Evolutionary conservation across 257 asterid genomes (phyloP).

Genomic region (Nicotiana attenuata): DNA sequence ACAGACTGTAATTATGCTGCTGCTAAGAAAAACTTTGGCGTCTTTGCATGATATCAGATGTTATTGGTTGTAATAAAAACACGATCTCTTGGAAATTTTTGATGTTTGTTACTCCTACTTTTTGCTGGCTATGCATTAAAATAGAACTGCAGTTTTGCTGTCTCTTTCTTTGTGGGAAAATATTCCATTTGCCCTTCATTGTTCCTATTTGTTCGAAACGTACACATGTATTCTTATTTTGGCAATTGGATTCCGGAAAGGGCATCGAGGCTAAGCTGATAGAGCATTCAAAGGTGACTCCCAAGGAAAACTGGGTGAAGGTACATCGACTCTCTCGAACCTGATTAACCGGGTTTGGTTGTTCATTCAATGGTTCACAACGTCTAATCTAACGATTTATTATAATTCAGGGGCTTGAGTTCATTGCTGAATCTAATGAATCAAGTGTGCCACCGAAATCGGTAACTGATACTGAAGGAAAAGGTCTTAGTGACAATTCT

Average conservation of each 20-base stretch:
- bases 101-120: not conserved
- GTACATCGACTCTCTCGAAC: constrained; percentile 20
- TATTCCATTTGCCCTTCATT: not conserved
- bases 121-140: not conserved
- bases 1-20: not conserved
- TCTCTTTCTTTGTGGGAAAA: not conserved
- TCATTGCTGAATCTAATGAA: constrained; percentile 45
- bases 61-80: not conserved
- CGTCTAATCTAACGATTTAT: not conserved
- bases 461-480: constrained; percentile 22
- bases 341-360: not conserved
- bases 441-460: constrained; percentile 26
- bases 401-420: constrained; percentile 56
- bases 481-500: constrained; percentile 17
- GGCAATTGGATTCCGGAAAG: constrained; percentile 27
- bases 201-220: not conserved
- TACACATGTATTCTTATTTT: not conserved
- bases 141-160: not conserved
- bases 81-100: not conserved
- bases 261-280: constrained; percentile 52
- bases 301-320: constrained; percentile 34
- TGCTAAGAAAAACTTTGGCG: not conserved
- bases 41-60: not conserved
- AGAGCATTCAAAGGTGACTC: constrained; percentile 35
- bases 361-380: not conserved